Percentiles rank a stretch among this genome's conserved stretches.
Evolutionary conservation across 106 monocot genomes (phyloP).

Genomic region (Narthecium ossifragum): DNA sequence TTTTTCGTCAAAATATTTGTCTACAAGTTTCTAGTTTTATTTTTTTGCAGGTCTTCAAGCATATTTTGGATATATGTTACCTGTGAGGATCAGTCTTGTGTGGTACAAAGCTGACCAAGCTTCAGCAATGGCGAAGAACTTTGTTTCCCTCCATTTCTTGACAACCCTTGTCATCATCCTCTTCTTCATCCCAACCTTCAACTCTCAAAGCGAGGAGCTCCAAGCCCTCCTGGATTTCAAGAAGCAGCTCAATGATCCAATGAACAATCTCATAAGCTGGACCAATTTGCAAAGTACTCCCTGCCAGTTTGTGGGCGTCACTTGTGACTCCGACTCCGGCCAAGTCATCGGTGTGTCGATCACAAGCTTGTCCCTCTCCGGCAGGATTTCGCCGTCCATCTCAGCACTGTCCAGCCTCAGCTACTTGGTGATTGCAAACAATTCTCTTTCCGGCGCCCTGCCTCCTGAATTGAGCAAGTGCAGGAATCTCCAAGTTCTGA

Average conservation of each 20-base stretch:
- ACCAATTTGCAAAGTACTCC: conserved; percentile 29
- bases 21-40: background rate
- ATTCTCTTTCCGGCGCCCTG: conserved; percentile 36
- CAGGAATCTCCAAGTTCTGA: conserved; percentile 47
- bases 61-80: background rate
- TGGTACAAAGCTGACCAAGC: background rate
- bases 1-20: background rate
- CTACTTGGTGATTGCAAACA: conserved; percentile 36
- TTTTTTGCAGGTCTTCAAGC: background rate
- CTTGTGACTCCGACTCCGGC: conserved; percentile 38
- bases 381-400: conserved; percentile 49
- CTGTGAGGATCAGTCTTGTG: background rate
- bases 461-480: conserved; percentile 43
- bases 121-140: background rate
- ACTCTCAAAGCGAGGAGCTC: conserved; percentile 26
- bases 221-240: conserved; percentile 57
- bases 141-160: conserved; percentile 5
- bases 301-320: conserved; percentile 53
- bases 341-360: conserved; percentile 53
- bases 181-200: conserved; percentile 5
- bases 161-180: background rate
- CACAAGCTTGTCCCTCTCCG: conserved; percentile 47
- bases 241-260: conserved; percentile 43
- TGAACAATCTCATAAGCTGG: conserved; percentile 46
- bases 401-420: conserved; percentile 24